These are phyloP conservation scores for Zasmidium cellare DNA, from an alignment of 2,329 filamentous ascomycete genomes.

Conservation along the genomic window DNA sequence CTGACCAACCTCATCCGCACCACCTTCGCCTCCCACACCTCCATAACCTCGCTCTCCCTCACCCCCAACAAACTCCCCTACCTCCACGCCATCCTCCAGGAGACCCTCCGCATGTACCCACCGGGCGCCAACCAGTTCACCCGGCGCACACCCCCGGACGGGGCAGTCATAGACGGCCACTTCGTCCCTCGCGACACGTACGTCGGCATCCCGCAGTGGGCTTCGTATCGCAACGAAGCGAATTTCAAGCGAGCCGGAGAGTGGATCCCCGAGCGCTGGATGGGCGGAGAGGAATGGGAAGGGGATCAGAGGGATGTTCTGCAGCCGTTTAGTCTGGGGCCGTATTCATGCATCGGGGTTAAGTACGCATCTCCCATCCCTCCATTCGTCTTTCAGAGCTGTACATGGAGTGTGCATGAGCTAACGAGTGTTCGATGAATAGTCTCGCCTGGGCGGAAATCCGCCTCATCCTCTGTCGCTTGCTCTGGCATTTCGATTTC, in stretches of 20 bases:
- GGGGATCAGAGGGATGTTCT: background rate
- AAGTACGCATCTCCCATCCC: no score
- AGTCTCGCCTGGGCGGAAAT: background rate
- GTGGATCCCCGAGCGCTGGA: background rate
- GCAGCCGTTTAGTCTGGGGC: background rate
- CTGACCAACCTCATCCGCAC: background rate
- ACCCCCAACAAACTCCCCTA: constrained; percentile 21
- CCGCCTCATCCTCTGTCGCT: background rate
- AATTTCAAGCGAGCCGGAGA: background rate
- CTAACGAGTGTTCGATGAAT: background rate
- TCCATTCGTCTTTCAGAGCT: no score
- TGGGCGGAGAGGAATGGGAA: background rate
- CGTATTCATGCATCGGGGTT: background rate
- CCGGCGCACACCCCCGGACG: constrained; percentile 20
- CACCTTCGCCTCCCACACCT: background rate
- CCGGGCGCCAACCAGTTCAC: constrained; percentile 29
- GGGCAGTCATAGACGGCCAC: constrained; percentile 19
- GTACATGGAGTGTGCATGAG: no score
- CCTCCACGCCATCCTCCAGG: constrained; percentile 37
- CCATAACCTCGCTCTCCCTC: background rate
- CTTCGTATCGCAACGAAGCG: background rate
- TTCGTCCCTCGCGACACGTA: background rate
- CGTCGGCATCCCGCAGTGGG: background rate
- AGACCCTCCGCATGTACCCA: constrained; percentile 38
- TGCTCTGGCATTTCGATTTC: background rate